Evolutionary conservation across 129 eudicot species (phyloP), one percentile per base, ranked within the genome.

Genomic region (Dittrichia graveolens): DNA sequence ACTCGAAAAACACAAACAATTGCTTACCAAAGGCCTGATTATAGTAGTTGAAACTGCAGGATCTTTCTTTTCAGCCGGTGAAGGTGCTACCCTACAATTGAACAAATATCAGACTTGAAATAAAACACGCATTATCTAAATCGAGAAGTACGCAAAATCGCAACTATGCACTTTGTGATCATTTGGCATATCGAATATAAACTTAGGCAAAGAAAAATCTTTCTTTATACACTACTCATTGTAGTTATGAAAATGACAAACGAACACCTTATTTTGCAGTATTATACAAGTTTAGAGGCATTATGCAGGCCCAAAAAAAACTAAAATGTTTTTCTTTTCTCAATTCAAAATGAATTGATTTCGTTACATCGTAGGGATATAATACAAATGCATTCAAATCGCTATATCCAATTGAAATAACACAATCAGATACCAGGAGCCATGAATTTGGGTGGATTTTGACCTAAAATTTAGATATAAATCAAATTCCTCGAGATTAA

Each of bases 41-140:
- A 53, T 57, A 7, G 63, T 13, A 8, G 83, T 6, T 61, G 73
- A 19, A 66, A 69, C 71, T 16, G 63, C 44, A 49, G 40, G 60
- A 55, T 60, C 77, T 65, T 71, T 67, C 61, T 80, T 80, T 77
- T 39, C 67, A 1, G 67, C 60, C 16, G 60, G 45, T 76, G 85
- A 61, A 61, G 84, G 67, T 18, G 80, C 65, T 15, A 58, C 60
- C 82, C 87, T 83, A 72, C 18, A 60, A 71, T 14, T 63, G 6
- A 7, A 74, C 48, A 16, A 68, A 65, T 38, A 9, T 42, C 44
- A 71, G 41, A 4, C 14, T 41, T 9, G 11, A 24, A 18, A 68
- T 50, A 63, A 56, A 52, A 13, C n/a, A 49, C 24, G 57, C 4
- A 45, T 10, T 6, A 4, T 43, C 41, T 53, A 18, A 10, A 41